Base-by-base conservation (phyloP, 345 rosid genomes). In the Geranium brycei region DNA sequence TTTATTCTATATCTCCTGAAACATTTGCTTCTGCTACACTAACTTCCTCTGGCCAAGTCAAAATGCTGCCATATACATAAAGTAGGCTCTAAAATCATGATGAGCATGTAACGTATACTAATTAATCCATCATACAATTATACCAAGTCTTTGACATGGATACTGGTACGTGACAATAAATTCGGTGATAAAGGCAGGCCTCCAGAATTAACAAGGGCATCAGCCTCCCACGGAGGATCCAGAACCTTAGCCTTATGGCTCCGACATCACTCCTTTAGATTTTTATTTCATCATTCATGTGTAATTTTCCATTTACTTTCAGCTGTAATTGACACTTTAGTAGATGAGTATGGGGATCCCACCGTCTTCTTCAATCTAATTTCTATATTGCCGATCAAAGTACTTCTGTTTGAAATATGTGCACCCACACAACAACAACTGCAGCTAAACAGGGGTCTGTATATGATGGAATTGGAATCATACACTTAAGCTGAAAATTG, bases 401-500 rank as follows among this genome's bases (percentile, higher is more conserved):
- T 23, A 23, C 28, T 23, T 23, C 28, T 23, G 28, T 23, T 23
- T 0, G 28, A 23, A 23, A 23, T 23, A 23, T 23, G 2, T 23
- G 28, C 2, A n/a, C 2, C 28, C 28, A 23, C 28, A 23, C 19
- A 62, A 64, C 40, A 47, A 32, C 15, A 18, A 58, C 31, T 17
- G 59, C 31, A 60, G n/a, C 17, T 51, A 63, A 30, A 32, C 18
- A 57, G 57, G 13, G 57, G n/a, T n/a, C 31, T 11, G 18, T 31
- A 3, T 19, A 35, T 38, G 58, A 64, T 3, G 31, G 3, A 65
- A 23, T 23, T 23, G 28, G 28, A 2, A 53, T 8, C 11, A 17
- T 6, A 23, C 51, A 51, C 28, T 38, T 61, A 56, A 70, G 58
- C 61, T 4, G 30, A 61, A 63, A 64, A 17, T 17, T 11, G 18